Base-by-base conservation (phyloP, 2,329 filamentous ascomycete species). In the Pseudopithomyces maydicus region DNA sequence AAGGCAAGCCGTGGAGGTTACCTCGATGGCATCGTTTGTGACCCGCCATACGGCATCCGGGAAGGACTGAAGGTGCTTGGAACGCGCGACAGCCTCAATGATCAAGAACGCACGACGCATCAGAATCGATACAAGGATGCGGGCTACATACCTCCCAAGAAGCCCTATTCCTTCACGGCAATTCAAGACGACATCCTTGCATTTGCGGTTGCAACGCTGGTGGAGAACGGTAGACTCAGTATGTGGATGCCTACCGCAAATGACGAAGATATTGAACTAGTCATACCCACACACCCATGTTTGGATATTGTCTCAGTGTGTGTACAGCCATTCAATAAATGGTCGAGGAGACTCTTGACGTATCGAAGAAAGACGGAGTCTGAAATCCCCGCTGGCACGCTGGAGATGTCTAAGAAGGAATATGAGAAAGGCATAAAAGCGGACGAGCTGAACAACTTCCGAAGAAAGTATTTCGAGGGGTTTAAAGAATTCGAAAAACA, bases 201-300 rank as follows among this genome's bases (percentile, higher is more conserved):
- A 19, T 98, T 99, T 70, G 88, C 92, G 5, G 84, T 88, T 0
- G 81, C 85, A 12, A 91, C 88, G 1, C 81, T 99, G 0, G 90
- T 97, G 7, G 88, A 91, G 51, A 78, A 86, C 60, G 95, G 92
- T 0, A 83, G 95, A 26, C 75, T 99, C 10, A 91, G 90, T 7
- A 96, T 99, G 81, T 99, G 95, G 95, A 96, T 98, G 91, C 95
- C 95, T 0, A 96, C 92, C 0, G 89, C 92, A 26, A 77, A 77
- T 52, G 75, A 76, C 42, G 74, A 77, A 44, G 74, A 91, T 46
- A 85, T 89, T 56, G 90, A 94, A 70, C 86, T 97, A 20, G 81
- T 86, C 0, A 84, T 94, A 14, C 94, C 94, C 0, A 83, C 82
- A 19, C 92, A 98, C 72, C 89, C 90, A 0, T 86, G 85, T 55